These are phyloP conservation scores for Ustilago esculenta DNA, from an alignment of 1,284 basidiomycete species.

Conservation along the genomic window DNA sequence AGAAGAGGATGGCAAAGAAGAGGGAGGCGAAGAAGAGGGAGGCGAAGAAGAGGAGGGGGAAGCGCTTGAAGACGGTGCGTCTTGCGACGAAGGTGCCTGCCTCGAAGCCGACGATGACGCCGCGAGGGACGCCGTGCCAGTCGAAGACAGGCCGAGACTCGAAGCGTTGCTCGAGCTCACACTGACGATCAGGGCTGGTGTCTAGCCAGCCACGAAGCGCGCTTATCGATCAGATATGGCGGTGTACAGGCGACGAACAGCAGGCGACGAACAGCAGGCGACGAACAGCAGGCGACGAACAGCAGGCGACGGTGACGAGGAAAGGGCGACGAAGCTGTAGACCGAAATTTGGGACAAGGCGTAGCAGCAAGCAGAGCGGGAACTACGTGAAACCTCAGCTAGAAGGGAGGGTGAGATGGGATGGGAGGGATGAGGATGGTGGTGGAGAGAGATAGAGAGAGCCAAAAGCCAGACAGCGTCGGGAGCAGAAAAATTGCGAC, in stretches of 20 bases:
- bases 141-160: slow-evolving; percentile 30
- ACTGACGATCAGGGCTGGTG: slow-evolving; percentile 14
- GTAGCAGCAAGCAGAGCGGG: background rate
- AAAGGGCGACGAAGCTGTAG: too few species aligned
- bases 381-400: too few species aligned
- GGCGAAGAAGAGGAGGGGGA: slow-evolving; percentile 9
- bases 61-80: too few species aligned
- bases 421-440: background rate
- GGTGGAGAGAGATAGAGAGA: background rate
- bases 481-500: slow-evolving; percentile 10
- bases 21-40: slow-evolving; percentile 2
- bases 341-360: background rate
- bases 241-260: background rate
- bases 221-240: background rate
- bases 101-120: slow-evolving; percentile 15
- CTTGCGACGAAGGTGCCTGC: slow-evolving; percentile 23
- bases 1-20: background rate
- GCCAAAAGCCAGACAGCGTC: background rate
- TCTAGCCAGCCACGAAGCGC: slow-evolving; percentile 10
- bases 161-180: slow-evolving; percentile 30
- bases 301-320: too few species aligned
- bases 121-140: slow-evolving; percentile 12
- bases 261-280: too few species aligned
- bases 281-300: too few species aligned
- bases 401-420: background rate